Base-by-base conservation (phyloP, 129 eudicot genomes). In the Arctium lappa region DNA sequence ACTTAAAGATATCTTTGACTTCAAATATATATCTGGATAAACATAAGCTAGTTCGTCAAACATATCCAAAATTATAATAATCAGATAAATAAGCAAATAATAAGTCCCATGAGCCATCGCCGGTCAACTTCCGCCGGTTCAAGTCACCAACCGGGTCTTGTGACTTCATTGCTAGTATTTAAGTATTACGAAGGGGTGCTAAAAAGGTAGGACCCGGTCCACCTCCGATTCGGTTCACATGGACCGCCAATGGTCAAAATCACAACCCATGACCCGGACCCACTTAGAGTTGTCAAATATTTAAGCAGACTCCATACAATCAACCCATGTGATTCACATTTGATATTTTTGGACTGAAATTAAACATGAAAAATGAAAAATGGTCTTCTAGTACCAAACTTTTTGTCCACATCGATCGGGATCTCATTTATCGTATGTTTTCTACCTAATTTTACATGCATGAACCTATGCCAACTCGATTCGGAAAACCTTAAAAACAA, bases 311-410 rank as follows among this genome's bases (percentile, higher is more conserved):
- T 69, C 79, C 42, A 33, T 22, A 36, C 62, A 77, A 72, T 79
- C 6, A 73, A 3, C 71, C 65, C 80, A 79, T 65, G 87, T 84
- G 80, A 5, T 84, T 84, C 77, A 74, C 84, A 74, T 79, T 37
- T 27, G 8, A 42, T 33, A 84, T 10, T 79, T 22, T 79, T 22
- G 8, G 50, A n/a, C 31, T 13, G 60, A 50, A 63, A 60, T 60
- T 37, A 80, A 22, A 72, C 72, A 62, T 84, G 44, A 8, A 69
- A 66, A 82, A 38, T 16, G 9, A 31, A 56, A 69, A 38, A 16
- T 30, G 78, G 50, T 33, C 56, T 27, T 84, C 74, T 84, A 39
- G 15, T 84, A 72, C 79, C 78, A 31, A 75, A 82, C 30, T 8
- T 60, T 33, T 83, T 70, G 77, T 83, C 82, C 22, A 50, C 65